A percentile compares a stretch with the other conserved stretches of the same genome.
Conservation (phyloP, 768 basidiomycete species). For the Leccinum rimulosum region DNA sequence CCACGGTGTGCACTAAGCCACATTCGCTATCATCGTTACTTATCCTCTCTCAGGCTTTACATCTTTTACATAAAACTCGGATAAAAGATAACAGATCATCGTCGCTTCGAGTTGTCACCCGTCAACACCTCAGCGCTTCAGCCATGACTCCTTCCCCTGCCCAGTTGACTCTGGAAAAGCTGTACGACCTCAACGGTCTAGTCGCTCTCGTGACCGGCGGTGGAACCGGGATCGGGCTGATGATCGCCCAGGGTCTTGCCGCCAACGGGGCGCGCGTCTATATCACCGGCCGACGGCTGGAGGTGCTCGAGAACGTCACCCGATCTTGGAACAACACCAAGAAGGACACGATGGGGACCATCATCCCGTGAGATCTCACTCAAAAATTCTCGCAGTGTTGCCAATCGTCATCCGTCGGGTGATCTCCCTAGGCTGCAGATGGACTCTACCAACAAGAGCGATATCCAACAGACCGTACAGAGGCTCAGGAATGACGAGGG, state of each 20-base stretch:
- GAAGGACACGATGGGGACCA: conserved; percentile 39
- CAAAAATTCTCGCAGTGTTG: neutral
- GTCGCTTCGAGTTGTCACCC: neutral
- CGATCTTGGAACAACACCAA: conserved; percentile 43
- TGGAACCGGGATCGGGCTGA: conserved; percentile 55
- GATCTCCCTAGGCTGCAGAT: conserved; percentile 49
- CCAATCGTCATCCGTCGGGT: conserved; percentile 1
- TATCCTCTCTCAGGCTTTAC: neutral
- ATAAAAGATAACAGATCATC: neutral
- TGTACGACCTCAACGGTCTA: conserved; percentile 56
- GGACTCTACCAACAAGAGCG: conserved; percentile 70
- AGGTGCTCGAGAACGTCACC: conserved; percentile 60
- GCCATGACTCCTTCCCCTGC: conserved; percentile 23
- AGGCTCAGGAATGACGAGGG: conserved; percentile 44
- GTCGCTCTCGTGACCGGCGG: conserved; percentile 50
- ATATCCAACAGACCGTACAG: conserved; percentile 57
- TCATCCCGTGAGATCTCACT: conserved; percentile 54
- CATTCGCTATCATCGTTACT: neutral
- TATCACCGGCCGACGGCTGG: conserved; percentile 66
- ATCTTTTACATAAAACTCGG: neutral
- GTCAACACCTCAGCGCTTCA: neutral
- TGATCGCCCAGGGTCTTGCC: conserved; percentile 72
- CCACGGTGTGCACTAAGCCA: neutral
- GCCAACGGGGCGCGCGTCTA: conserved; percentile 80
- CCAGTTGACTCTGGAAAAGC: conserved; percentile 22